Base-by-base conservation (phyloP, 2,329 filamentous ascomycete species). In the Cercospora janseana region DNA sequence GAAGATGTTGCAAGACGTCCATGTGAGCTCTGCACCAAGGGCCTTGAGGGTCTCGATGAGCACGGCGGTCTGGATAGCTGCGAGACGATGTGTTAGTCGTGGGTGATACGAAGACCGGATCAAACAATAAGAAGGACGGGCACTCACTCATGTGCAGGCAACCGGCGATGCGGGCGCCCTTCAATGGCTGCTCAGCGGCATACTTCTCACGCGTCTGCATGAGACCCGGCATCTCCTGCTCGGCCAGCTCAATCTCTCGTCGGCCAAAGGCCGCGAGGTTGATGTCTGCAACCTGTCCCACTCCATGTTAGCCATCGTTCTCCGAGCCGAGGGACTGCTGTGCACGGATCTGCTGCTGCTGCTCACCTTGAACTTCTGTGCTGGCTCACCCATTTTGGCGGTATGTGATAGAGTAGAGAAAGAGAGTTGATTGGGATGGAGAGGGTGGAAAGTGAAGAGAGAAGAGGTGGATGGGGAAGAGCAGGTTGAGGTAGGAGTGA, bases 1-100 rank as follows among this genome's bases (percentile, higher is more conserved):
- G 86, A 96, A 98, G 77, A 98, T 97, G 84, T 98, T 97, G 87
- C 93, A 98, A 66, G 87, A 93, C 56, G 92, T 87, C 93, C 93
- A 97, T 71, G 93, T 98, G 67, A 97, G 87, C 83, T 97, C 93
- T 68, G 93, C 93, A 78, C 93, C 93, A 68, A 98, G 89, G 64
- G 86, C 79, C 68, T 81, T 87, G 71, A 98, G 85, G 62, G 93
- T 98, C 85, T 98, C 93, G 75, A 98, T 98, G 69, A 98, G 86
- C 70, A 98, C 93, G 66, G 93, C 93, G 61, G 93, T 98, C 81
- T 98, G 93, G 78, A 98, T 97, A 73, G 93, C 81, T 84, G 60
- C 54, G 42, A n/a, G 13, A 31, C 42, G 23, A 29, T 29, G 37
- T 12, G 55, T 61, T 27, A 63, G 56, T 43, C 35, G 20, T 35